These are phyloP conservation scores for Akanthomyces muscarius DNA, from an alignment of 2,329 filamentous ascomycete genomes.

Conservation along the genomic window DNA sequence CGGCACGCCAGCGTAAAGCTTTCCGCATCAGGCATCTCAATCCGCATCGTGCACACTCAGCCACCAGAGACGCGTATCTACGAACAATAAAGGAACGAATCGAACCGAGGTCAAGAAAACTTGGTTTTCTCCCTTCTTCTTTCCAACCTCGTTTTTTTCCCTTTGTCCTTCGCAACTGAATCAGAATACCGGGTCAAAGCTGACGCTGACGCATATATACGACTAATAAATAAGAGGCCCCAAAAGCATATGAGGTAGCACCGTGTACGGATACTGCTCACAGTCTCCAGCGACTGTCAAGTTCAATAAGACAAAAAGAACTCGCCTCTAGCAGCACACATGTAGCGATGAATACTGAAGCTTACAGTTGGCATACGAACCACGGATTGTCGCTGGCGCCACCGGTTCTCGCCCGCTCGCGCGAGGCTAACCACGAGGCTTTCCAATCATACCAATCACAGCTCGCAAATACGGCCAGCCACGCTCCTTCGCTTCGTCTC, in stretches of 20 bases:
- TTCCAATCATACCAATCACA: background rate
- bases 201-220: conserved; percentile 4
- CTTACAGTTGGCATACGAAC: background rate
- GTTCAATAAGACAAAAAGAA: too few species aligned
- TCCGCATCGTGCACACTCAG: background rate
- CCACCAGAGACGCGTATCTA: background rate
- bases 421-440: background rate
- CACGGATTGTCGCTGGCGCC: background rate
- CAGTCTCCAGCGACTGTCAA: background rate
- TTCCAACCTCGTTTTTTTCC: background rate
- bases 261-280: background rate
- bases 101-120: background rate
- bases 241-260: background rate
- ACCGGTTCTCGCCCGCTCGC: background rate
- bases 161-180: background rate
- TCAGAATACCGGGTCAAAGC: background rate
- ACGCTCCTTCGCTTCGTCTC: background rate
- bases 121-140: background rate
- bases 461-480: background rate
- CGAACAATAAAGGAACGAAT: background rate
- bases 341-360: too few species aligned
- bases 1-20: background rate
- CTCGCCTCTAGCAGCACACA: too few species aligned
- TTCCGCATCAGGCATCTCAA: background rate
- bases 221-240: background rate